Evolutionary conservation across 2,329 filamentous ascomycete species (phyloP).

Genomic region (Aspergillus unguis): DNA sequence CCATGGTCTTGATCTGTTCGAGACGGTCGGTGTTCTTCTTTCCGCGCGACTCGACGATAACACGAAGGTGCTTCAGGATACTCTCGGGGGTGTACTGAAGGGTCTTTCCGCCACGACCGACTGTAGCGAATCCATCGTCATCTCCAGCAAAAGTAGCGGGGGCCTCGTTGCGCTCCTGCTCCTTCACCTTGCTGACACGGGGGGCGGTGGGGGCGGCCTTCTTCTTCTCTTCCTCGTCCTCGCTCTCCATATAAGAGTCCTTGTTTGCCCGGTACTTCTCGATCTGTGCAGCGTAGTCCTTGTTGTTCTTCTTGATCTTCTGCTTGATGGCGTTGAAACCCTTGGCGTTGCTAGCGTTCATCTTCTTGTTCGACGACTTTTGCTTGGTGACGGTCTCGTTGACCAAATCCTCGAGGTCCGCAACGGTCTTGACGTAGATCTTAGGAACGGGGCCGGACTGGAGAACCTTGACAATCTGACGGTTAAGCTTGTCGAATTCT

Average conservation of each 20-base stretch:
- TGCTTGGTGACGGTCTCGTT: slow-evolving; percentile 93
- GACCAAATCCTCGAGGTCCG: slow-evolving; percentile 91
- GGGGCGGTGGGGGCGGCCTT: slow-evolving; percentile 42
- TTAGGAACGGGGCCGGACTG: slow-evolving; percentile 79
- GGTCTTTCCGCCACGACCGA: slow-evolving; percentile 83
- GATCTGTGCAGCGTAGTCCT: slow-evolving; percentile 84
- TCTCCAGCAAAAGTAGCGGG: slow-evolving; percentile 58
- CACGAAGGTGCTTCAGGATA: slow-evolving; percentile 93
- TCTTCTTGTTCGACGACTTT: slow-evolving; percentile 95
- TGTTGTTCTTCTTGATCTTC: slow-evolving; percentile 98
- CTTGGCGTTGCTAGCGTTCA: slow-evolving; percentile 93
- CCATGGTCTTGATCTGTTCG: slow-evolving; percentile 97
- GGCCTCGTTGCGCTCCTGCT: slow-evolving; percentile 34
- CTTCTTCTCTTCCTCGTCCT: slow-evolving; percentile 74
- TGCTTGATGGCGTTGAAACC: slow-evolving; percentile 97
- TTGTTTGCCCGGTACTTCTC: slow-evolving; percentile 83
- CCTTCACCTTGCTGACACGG: slow-evolving; percentile 48
- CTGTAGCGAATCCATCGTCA: slow-evolving; percentile 83
- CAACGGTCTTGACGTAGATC: slow-evolving; percentile 85
- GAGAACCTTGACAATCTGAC: slow-evolving; percentile 74
- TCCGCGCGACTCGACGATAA: slow-evolving; percentile 91
- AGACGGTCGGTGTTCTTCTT: slow-evolving; percentile 97
- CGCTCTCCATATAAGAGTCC: slow-evolving; percentile 70
- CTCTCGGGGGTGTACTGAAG: slow-evolving; percentile 93
- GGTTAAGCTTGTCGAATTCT: slow-evolving; percentile 95